A percentile compares a stretch with the other conserved stretches of the same genome.
These are phyloP conservation scores for Verbascum thapsus DNA, from an alignment of 257 asterid species.

Conservation along the genomic window DNA sequence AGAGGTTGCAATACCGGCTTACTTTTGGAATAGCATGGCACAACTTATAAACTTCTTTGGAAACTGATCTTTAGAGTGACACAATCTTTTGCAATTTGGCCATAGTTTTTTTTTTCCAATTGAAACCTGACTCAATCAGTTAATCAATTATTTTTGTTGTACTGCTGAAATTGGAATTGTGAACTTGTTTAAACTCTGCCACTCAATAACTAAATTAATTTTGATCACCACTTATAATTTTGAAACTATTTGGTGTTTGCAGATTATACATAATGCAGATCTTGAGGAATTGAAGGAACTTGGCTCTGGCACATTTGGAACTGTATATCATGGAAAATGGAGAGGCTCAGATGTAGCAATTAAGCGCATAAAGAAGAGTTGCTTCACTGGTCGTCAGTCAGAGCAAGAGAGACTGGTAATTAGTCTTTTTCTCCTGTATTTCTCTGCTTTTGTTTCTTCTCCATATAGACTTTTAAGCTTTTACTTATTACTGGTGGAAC, in stretches of 20 bases:
- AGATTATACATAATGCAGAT: conserved; percentile 47
- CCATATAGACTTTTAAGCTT: conserved; percentile 13
- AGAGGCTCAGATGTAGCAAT: conserved; percentile 83
- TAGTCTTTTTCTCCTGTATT: conserved; percentile 15
- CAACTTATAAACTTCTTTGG: neutral
- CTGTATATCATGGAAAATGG: conserved; percentile 54
- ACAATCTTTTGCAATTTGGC: conserved; percentile 6
- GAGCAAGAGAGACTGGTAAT: conserved; percentile 86
- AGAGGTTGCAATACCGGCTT: conserved; percentile 14
- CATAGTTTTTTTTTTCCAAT: neutral
- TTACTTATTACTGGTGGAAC: neutral
- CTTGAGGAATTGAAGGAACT: conserved; percentile 51
- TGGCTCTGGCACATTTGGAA: conserved; percentile 55
- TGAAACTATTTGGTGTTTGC: conserved; percentile 22
- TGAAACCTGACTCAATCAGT: conserved; percentile 14
- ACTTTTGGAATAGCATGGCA: neutral
- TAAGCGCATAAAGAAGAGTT: conserved; percentile 79
- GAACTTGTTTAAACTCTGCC: conserved; percentile 10
- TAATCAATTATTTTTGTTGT: neutral
- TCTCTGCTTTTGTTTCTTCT: neutral
- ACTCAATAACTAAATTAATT: neutral
- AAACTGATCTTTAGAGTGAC: neutral
- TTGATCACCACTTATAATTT: conserved; percentile 19
- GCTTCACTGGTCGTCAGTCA: conserved; percentile 78
- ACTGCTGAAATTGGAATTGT: conserved; percentile 8